Evolutionary conservation across 2,329 filamentous ascomycete genomes (phyloP), one percentile per base, ranked within the genome.

Genomic region (Penicillium vulpinum): DNA sequence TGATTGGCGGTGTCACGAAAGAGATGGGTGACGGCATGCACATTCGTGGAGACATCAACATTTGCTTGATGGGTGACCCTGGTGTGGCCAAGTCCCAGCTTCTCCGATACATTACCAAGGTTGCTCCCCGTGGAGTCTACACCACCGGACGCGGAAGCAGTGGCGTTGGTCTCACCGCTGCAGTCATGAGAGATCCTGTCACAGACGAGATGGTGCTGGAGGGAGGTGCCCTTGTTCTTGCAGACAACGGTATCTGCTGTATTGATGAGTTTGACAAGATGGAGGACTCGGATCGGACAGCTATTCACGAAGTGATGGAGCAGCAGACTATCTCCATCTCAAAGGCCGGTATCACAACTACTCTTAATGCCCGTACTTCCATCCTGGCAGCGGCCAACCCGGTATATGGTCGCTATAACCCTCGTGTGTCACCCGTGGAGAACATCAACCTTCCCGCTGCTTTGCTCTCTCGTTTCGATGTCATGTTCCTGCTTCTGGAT

Each of bases 371-470:
- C 22, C 88, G 94, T 60, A 97, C 94, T 21, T 96, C 92, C 0
- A 96, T 99, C 69, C 85, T 99, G 16, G 93, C 94, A 18, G 94
- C 94, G 21, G 94, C 94, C 65, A 99, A 99, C 78, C 94, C 94
- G 56, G 85, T 99, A 40, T 99, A 99, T 70, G 94, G 94, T 62
- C 91, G 94, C 61, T 99, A 99, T 82, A 99, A 99, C 78, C 94
- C 94, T 55, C 91, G 92, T 62, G 89, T 99, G 67, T 97, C 93
- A 0, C 94, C 94, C 0, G 92, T 99, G 26, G 94, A 99, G 76
- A 99, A 99, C 77, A 99, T 99, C 78, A 99, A 99, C 76, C 87
- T 99, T 39, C 94, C 94, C n/a, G 94, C 94, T 18, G 94, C 94
- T 21, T 85, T 99, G 21, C 85, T 99, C 53, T 97, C 93, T 58